Conservation (phyloP, 1,284 basidiomycete genomes). For the Boletus smithii region DNA sequence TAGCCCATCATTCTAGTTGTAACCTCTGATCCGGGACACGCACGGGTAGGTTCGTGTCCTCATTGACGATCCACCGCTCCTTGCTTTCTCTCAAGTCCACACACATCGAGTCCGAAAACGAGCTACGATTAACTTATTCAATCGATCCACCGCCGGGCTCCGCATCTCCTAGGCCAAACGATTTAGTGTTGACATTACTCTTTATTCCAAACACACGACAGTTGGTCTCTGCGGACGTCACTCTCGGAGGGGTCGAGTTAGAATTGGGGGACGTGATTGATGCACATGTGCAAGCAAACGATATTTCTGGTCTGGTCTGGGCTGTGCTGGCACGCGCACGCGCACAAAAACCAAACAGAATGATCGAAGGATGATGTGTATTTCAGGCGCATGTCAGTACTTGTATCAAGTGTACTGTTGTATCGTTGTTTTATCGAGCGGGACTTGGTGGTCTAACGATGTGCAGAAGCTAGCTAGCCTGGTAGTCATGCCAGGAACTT, state of each 20-base stretch:
- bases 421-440: too few species aligned
- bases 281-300: slow-evolving; percentile 61
- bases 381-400: too few species aligned
- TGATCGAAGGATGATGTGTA: too few species aligned
- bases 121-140: slow-evolving; percentile 66
- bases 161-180: slow-evolving; percentile 18
- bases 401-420: too few species aligned
- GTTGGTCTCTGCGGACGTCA: slow-evolving; percentile 55
- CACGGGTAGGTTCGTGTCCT: slow-evolving; percentile 61
- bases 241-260: slow-evolving; percentile 45
- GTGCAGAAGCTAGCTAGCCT: too few species aligned
- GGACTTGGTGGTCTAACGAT: too few species aligned
- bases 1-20: not conserved
- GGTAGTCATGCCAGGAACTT: too few species aligned
- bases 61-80: slow-evolving; percentile 59
- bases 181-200: slow-evolving; percentile 54
- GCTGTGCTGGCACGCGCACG: slow-evolving; percentile 53
- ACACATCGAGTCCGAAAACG: slow-evolving; percentile 64
- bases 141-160: slow-evolving; percentile 33
- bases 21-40: not conserved
- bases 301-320: slow-evolving; percentile 67
- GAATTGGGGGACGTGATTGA: slow-evolving; percentile 62
- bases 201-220: slow-evolving; percentile 67
- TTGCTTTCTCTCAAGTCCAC: slow-evolving; percentile 60
- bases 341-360: too few species aligned